Evolutionary conservation across 140 eudicot genomes (phyloP), one percentile per base, ranked within the genome.

Genomic region (Ambrosia hybrid): DNA sequence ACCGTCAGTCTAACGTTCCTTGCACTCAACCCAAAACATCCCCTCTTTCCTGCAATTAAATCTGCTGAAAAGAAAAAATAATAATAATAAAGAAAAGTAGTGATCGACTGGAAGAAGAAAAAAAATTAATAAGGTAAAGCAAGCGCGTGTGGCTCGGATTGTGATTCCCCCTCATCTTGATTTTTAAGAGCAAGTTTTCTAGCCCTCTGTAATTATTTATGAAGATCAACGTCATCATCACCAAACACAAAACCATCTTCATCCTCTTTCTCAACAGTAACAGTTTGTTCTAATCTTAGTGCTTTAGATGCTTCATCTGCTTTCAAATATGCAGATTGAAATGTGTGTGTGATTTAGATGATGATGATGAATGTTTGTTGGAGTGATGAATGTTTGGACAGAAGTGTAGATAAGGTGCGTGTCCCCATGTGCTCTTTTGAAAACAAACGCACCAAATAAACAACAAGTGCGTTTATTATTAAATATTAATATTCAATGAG

Each of bases 261-360:
- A 46, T 86, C 99, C 38, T 86, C 96, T 26, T 49, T 77, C 72
- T 75, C 82, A 17, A 65, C 30, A 4, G 79, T 17, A 36, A 39
- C 34, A 51, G 67, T 82, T 71, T 84, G 84, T 76, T 83, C 90
- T 59, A 68, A 66, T 49, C 89, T 73, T 33, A 94, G 84, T 12
- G 96, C 87, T 78, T 84, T 90, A 11, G 99, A 94, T 65, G 95
- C 96, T 87, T 94, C 95, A 21, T 86, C 97, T 75, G 97, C 99
- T 73, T 84, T 94, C 4, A 83, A 80, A 63, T 72, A 79, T 65
- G 99, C 97, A n/a, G 95, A 70, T 60, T 88, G 85, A 81, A 82
- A 94, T 8, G 97, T 21, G 30, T 21, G 30, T 21, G 30, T 21
- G 30, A 21, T 21, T 21, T 21, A 21, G 30, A 21, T 21, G 30